phyloP scores from a whole-genome alignment of 371 early-diverging fungal species.

The Circinella umbellata region DNA sequence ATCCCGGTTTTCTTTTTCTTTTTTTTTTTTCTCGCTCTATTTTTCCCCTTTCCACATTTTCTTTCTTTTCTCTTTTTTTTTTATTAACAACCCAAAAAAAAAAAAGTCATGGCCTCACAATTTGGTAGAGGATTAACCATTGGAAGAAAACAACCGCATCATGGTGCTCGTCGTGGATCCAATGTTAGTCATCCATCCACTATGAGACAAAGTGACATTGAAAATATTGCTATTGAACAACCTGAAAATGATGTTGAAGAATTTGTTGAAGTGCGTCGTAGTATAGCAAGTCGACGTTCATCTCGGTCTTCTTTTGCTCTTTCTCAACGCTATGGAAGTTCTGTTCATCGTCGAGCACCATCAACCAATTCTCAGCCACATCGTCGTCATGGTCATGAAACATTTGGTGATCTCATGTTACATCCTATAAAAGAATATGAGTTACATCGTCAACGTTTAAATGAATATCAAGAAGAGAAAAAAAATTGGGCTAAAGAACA shows the following conservation, averaged over 20 bases:
- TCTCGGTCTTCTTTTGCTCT: conserved; percentile 7
- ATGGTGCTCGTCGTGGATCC: conserved; percentile 1
- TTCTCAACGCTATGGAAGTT: not conserved
- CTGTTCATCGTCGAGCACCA: not conserved
- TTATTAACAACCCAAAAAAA: not conserved
- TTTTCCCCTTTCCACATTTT: not conserved
- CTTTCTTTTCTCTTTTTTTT: not conserved
- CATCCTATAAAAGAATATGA: conserved; percentile 44
- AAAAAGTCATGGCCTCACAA: not conserved
- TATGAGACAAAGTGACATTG: not conserved
- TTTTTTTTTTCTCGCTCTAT: not conserved
- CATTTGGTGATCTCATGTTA: conserved; percentile 48
- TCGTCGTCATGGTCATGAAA: conserved; percentile 49
- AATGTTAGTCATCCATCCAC: not conserved
- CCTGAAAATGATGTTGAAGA: conserved; percentile 5
- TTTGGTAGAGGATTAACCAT: conserved; percentile 13
- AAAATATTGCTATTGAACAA: not conserved
- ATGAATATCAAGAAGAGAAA: conserved; percentile 40
- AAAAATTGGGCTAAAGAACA: conserved; percentile 41
- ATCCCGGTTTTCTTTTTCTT: not conserved
- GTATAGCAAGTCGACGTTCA: not conserved
- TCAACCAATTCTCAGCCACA: conserved; percentile 33
- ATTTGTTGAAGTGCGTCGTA: conserved; percentile 3
- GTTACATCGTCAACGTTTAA: conserved; percentile 37
- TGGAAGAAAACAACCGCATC: conserved; percentile 2